These are phyloP conservation scores for Mycena kentingensis DNA, from an alignment of 768 basidiomycete genomes.

Conservation along the genomic window DNA sequence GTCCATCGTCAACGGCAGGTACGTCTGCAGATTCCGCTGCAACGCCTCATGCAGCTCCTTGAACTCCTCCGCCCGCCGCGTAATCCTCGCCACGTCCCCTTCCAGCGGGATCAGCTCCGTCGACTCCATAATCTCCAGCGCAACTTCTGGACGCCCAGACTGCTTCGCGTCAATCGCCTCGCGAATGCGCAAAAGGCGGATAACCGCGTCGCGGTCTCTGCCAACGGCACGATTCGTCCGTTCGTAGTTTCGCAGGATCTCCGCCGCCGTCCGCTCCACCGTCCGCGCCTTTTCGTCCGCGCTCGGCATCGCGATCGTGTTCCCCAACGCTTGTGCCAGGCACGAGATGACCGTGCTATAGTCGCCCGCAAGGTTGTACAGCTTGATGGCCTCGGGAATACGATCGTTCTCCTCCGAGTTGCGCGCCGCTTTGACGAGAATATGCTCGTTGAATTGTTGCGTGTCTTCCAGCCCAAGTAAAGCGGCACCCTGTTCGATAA, in stretches of 20 bases:
- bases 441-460: conserved; percentile 74
- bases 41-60: conserved; percentile 82
- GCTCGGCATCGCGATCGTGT: conserved; percentile 68
- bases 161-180: conserved; percentile 80
- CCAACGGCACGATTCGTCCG: conserved; percentile 73
- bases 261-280: conserved; percentile 73
- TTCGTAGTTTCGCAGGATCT: conserved; percentile 81
- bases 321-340: conserved; percentile 85
- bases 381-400: conserved; percentile 86
- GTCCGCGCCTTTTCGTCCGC: conserved; percentile 63
- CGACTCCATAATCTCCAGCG: conserved; percentile 88
- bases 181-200: conserved; percentile 75
- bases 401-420: conserved; percentile 84
- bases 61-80: conserved; percentile 86
- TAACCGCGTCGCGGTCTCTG: conserved; percentile 71
- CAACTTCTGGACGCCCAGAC: conserved; percentile 69
- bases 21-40: conserved; percentile 85
- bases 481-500: conserved; percentile 80
- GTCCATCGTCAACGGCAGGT: conserved; percentile 92
- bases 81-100: conserved; percentile 83
- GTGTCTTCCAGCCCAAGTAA: conserved; percentile 71
- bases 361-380: conserved; percentile 94
- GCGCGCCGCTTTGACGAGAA: conserved; percentile 81
- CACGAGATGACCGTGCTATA: conserved; percentile 86
- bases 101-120: conserved; percentile 86